phyloP scores from a whole-genome alignment of 495 filamentous ascomycete genomes.

The Xylaria intraflava region DNA sequence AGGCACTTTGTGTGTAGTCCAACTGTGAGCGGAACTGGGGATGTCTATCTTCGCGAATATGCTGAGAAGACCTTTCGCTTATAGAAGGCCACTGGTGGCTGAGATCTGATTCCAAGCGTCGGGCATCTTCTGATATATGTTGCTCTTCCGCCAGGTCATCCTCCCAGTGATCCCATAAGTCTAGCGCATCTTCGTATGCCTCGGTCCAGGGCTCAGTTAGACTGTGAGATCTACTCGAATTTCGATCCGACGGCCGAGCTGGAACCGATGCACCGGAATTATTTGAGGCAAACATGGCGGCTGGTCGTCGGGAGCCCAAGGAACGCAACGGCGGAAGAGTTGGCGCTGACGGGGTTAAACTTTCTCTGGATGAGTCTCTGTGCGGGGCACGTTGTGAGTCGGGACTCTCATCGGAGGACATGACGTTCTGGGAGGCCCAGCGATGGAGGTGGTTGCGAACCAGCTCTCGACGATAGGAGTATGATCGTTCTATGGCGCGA shows the following conservation, averaged over 20 bases:
- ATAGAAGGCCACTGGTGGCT: conserved; percentile 10
- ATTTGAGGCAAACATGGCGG: conserved; percentile 22
- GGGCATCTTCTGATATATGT: conserved; percentile 6
- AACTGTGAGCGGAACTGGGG: conserved; percentile 41
- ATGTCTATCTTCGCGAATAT: conserved; percentile 36
- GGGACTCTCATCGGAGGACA: conserved; percentile 33
- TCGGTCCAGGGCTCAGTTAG: conserved; percentile 14
- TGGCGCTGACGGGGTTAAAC: conserved; percentile 18
- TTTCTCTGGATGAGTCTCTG: conserved; percentile 25
- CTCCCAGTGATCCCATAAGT: conserved; percentile 13
- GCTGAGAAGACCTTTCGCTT: conserved; percentile 19
- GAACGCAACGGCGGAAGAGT: conserved; percentile 38
- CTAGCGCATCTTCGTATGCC: conserved; percentile 8
- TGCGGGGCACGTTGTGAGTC: conserved; percentile 31
- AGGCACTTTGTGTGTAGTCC: conserved; percentile 32
- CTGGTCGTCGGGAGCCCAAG: conserved; percentile 20
- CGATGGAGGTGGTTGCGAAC: conserved; percentile 14
- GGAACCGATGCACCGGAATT: conserved; percentile 16
- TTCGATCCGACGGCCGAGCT: conserved; percentile 26
- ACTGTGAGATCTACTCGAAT: conserved; percentile 24
- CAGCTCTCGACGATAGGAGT: conserved; percentile 15
- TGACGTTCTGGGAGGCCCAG: conserved; percentile 21
- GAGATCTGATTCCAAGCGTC: conserved; percentile 10
- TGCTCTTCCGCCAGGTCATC: conserved; percentile 11
- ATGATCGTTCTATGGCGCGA: conserved; percentile 39